Evolutionary conservation across 176 grass and related monocot species (phyloP).

Genomic region (Oryza punctata): DNA sequence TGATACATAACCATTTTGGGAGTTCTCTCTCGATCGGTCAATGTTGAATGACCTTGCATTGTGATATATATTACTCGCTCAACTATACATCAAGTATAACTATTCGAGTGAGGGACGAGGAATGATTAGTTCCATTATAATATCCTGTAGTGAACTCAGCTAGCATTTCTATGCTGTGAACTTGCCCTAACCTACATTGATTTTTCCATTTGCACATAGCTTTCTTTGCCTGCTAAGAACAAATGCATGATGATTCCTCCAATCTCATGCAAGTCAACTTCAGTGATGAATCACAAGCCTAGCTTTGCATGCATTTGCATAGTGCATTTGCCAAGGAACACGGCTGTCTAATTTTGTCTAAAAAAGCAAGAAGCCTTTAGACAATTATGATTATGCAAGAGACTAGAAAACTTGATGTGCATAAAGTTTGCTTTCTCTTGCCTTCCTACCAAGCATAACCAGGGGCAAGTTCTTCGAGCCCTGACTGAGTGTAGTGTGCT

Average conservation of each 20-base stretch:
- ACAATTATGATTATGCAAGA: constrained; percentile 47
- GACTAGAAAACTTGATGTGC: not conserved
- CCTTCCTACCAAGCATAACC: not conserved
- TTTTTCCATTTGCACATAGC: not conserved
- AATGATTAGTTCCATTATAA: constrained; percentile 40
- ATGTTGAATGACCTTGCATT: constrained; percentile 15
- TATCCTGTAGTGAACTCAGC: constrained; percentile 10
- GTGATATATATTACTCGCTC: not conserved
- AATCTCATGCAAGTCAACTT: constrained; percentile 37
- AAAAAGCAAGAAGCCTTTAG: constrained; percentile 50
- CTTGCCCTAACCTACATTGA: not conserved
- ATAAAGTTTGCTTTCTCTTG: not conserved
- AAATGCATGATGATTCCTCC: constrained; percentile 43
- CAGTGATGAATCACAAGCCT: constrained; percentile 21
- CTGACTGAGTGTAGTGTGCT: constrained; percentile 12
- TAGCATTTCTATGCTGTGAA: not conserved
- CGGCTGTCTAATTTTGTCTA: constrained; percentile 3
- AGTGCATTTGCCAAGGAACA: constrained; percentile 17
- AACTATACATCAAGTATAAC: not conserved
- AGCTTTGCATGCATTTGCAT: constrained; percentile 9
- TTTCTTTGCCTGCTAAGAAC: constrained; percentile 28
- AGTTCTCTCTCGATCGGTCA: not conserved
- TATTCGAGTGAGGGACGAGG: not conserved
- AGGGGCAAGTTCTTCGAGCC: not conserved
- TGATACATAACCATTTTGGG: not conserved